Percentiles rank a stretch among this genome's conserved stretches.
Conservation (phyloP, 208 protist genomes). For the Crithidia fasciculata region DNA sequence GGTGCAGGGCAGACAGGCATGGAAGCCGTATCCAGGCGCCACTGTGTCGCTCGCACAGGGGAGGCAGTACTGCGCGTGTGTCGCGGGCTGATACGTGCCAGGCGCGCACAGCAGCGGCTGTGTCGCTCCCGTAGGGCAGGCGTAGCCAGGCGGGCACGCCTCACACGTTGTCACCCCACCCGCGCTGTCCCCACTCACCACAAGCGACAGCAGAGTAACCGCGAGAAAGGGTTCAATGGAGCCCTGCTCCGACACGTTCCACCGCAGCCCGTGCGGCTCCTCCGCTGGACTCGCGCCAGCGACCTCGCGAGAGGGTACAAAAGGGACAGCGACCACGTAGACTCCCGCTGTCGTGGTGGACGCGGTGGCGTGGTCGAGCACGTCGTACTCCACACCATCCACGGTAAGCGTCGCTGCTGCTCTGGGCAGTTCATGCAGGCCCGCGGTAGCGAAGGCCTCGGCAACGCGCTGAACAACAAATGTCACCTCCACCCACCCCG, state of each 20-base stretch:
- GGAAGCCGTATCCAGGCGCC: conserved; percentile 20
- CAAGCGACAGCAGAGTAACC: conserved; percentile 4
- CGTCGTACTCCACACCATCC: not conserved
- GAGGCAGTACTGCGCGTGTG: conserved; percentile 1
- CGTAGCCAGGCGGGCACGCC: conserved; percentile 15
- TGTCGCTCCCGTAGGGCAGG: not conserved
- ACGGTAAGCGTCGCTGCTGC: not conserved
- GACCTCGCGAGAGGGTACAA: not conserved
- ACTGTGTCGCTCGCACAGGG: not conserved
- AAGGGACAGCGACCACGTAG: not conserved
- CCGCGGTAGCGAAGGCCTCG: not conserved
- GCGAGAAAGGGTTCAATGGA: not conserved
- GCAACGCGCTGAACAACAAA: not conserved
- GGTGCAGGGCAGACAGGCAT: not conserved
- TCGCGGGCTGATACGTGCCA: conserved; percentile 12
- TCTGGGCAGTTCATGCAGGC: not conserved
- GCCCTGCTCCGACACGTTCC: not conserved
- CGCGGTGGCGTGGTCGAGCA: not conserved
- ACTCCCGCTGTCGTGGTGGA: not conserved
- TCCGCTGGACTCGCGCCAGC: too few relatives aligned
- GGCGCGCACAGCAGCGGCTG: not conserved
- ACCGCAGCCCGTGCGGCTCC: not conserved
- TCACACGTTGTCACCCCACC: conserved; percentile 13
- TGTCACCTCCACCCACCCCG: conserved; percentile 5
- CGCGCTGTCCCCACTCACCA: conserved; percentile 16